Percentiles rank a stretch among this genome's conserved stretches.
phyloP scores from a whole-genome alignment of 306 rosid species.

The cucumber (Cucumis sativus) region DNA sequence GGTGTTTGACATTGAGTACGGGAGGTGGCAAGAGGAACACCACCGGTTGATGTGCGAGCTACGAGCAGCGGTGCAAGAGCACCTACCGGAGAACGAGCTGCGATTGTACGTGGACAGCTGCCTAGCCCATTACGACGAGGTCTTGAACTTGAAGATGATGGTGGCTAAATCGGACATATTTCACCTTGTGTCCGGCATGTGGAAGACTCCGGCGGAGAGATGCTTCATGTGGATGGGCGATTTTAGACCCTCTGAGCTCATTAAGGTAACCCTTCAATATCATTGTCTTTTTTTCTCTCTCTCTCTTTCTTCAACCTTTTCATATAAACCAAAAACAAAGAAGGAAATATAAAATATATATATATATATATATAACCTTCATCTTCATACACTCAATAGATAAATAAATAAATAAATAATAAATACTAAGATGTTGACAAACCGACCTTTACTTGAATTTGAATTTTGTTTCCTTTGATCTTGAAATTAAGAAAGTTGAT shows the following conservation, averaged over 20 bases:
- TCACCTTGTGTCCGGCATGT: conserved; percentile 78
- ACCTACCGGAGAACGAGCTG: conserved; percentile 63
- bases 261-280: conserved; percentile 43
- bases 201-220: conserved; percentile 92
- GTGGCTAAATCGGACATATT: conserved; percentile 67
- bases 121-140: conserved; percentile 61
- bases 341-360: not conserved
- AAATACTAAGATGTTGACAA: not conserved
- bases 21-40: conserved; percentile 80
- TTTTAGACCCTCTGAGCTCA: conserved; percentile 78
- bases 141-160: conserved; percentile 53
- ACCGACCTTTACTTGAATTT: not conserved
- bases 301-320: not conserved
- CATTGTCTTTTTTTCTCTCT: not conserved
- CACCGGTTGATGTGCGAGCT: conserved; percentile 69
- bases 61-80: conserved; percentile 82
- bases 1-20: conserved; percentile 71
- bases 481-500: too few relatives aligned
- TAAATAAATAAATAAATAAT: not conserved
- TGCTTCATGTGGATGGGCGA: conserved; percentile 98
- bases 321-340: not conserved
- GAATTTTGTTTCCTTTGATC: too few relatives aligned
- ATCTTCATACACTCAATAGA: not conserved
- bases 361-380: not conserved
- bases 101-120: conserved; percentile 58